Percentiles rank a stretch among this genome's conserved stretches.
phyloP scores from a whole-genome alignment of 1,284 basidiomycete genomes.

The Paramarasmius palmivorus region DNA sequence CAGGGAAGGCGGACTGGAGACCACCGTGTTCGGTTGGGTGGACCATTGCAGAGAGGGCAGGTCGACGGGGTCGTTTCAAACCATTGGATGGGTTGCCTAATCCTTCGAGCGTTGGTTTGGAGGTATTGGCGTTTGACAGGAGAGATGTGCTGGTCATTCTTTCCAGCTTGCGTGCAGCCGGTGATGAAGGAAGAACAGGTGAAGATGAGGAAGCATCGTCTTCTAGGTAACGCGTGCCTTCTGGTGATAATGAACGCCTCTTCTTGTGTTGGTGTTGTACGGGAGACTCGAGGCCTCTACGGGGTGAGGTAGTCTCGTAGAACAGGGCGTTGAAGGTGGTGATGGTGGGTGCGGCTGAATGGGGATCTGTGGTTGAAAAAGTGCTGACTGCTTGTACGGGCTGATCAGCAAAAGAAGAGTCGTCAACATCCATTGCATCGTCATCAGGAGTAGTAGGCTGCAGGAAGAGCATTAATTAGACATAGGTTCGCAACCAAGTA shows the following conservation, averaged over 20 bases:
- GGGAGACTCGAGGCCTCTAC: slow-evolving; percentile 42
- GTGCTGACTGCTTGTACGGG: slow-evolving; percentile 27
- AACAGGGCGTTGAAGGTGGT: slow-evolving; percentile 61
- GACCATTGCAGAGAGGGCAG: slow-evolving; percentile 65
- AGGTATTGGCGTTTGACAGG: slow-evolving; percentile 42
- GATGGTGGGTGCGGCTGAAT: slow-evolving; percentile 53
- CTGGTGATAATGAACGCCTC: slow-evolving; percentile 70
- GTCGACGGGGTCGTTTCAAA: slow-evolving; percentile 61
- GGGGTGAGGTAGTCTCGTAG: slow-evolving; percentile 55
- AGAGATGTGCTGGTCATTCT: slow-evolving; percentile 50
- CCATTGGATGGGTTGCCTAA: slow-evolving; percentile 55
- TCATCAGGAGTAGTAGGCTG: slow-evolving; percentile 41
- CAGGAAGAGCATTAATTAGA: slow-evolving; percentile 4
- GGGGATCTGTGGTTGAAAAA: slow-evolving; percentile 38
- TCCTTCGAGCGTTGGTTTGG: slow-evolving; percentile 60
- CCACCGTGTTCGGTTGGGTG: slow-evolving; percentile 40
- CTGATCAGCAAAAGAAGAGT: slow-evolving; percentile 45
- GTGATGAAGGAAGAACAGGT: slow-evolving; percentile 62
- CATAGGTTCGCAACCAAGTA: slow-evolving; percentile 2
- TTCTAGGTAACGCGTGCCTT: slow-evolving; percentile 39
- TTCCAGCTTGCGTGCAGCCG: slow-evolving; percentile 63
- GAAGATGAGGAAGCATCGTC: slow-evolving; percentile 49
- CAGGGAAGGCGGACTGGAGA: slow-evolving; percentile 43
- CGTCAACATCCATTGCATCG: slow-evolving; percentile 75
- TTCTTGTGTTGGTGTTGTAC: slow-evolving; percentile 53